Conservation (phyloP, 2,329 filamentous ascomycete genomes). For the Penicillium capsulatum region DNA sequence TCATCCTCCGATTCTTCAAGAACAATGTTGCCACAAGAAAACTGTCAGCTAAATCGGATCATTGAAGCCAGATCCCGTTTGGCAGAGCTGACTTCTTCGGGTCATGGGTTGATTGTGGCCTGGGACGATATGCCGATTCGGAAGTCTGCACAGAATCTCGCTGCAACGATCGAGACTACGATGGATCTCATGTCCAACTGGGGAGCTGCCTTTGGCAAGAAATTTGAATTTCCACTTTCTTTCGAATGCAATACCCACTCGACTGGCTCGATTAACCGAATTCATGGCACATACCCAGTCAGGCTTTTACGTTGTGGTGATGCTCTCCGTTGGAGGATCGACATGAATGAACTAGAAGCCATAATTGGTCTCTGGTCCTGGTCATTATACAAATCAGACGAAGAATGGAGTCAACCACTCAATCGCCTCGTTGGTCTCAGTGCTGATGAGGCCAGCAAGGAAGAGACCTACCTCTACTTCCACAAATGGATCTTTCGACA, state of each 20-base stretch:
- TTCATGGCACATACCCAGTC: conserved; percentile 18
- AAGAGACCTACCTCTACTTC: conserved; percentile 26
- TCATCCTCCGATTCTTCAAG: conserved; percentile 1
- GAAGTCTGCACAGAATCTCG: conserved; percentile 19
- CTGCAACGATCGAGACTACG: conserved; percentile 24
- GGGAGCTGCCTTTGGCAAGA: conserved; percentile 10
- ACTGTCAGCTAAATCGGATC: conserved; percentile 4
- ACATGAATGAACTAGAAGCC: conserved; percentile 29
- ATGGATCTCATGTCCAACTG: conserved; percentile 29
- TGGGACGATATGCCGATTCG: conserved; percentile 32
- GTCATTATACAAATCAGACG: conserved; percentile 25
- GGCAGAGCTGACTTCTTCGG: conserved; percentile 20
- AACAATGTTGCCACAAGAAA: neutral
- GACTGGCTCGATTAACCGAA: neutral
- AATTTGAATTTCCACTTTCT: conserved; percentile 16
- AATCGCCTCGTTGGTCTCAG: conserved; percentile 23
- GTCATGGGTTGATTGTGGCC: conserved; percentile 4
- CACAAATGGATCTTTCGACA: conserved; percentile 33
- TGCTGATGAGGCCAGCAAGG: conserved; percentile 14
- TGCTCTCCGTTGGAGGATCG: conserved; percentile 23
- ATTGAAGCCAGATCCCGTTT: conserved; percentile 23
- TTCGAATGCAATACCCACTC: conserved; percentile 15
- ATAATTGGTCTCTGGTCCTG: conserved; percentile 33
- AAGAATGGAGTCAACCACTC: conserved; percentile 16
- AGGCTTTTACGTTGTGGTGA: conserved; percentile 19